phyloP scores from a whole-genome alignment of 2,329 filamentous ascomycete species.

The Lomentospora prolificans region DNA sequence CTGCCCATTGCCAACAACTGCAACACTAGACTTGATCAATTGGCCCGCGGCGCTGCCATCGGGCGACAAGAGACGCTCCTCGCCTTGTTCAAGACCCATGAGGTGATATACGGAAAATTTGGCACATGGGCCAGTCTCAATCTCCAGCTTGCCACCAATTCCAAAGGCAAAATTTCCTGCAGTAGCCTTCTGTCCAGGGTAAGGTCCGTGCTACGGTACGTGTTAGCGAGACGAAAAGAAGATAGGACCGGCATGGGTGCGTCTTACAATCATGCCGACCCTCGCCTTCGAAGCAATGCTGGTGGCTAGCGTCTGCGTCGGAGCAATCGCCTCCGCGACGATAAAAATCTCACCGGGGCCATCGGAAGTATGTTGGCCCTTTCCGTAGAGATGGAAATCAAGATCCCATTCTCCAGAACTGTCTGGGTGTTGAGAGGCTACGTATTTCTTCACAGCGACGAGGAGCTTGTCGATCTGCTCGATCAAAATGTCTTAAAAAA shows the following conservation, averaged over 20 bases:
- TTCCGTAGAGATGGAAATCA: slow-evolving; percentile 34
- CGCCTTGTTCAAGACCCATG: slow-evolving; percentile 26
- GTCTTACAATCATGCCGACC: slow-evolving; percentile 20
- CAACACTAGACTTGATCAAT: not conserved
- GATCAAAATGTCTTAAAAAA: not conserved
- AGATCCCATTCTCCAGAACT: slow-evolving; percentile 15
- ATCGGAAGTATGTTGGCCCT: slow-evolving; percentile 9
- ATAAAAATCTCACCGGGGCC: slow-evolving; percentile 26
- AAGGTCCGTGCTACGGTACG: slow-evolving; percentile 29
- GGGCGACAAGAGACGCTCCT: slow-evolving; percentile 14
- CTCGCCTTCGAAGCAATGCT: slow-evolving; percentile 20
- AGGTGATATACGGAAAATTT: slow-evolving; percentile 40
- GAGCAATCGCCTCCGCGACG: slow-evolving; percentile 34
- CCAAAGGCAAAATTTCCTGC: slow-evolving; percentile 37
- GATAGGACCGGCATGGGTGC: slow-evolving; percentile 22
- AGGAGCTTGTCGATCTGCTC: not conserved
- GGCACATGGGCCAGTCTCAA: slow-evolving; percentile 24
- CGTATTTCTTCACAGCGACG: not conserved
- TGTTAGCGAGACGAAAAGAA: not conserved
- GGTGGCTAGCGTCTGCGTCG: slow-evolving; percentile 33
- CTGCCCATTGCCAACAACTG: not conserved
- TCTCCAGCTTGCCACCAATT: slow-evolving; percentile 19
- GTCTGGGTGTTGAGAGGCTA: slow-evolving; percentile 14
- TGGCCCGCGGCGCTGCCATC: not conserved
- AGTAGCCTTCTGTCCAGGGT: slow-evolving; percentile 40